Percentiles rank a stretch among this genome's conserved stretches.
These are phyloP conservation scores for Plantago elongata DNA, from an alignment of 257 asterid genomes.

Conservation along the genomic window DNA sequence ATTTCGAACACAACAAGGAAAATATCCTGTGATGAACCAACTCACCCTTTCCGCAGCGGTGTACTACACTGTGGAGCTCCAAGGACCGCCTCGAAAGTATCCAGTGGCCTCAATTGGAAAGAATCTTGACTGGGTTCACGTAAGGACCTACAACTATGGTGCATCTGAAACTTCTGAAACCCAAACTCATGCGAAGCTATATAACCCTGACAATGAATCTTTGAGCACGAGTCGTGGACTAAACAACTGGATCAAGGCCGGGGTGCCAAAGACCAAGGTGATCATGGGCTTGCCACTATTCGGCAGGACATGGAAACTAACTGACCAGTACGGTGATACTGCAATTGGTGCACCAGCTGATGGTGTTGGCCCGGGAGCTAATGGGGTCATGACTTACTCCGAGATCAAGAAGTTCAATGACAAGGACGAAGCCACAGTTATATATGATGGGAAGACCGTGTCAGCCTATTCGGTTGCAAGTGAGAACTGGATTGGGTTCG, in stretches of 20 bases:
- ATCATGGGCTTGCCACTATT: slow-evolving; percentile 74
- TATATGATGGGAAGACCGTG: neutral
- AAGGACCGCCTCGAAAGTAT: slow-evolving; percentile 36
- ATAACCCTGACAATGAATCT: slow-evolving; percentile 38
- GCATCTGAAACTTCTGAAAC: slow-evolving; percentile 51
- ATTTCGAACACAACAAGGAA: too few species aligned
- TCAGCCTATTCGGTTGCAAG: neutral
- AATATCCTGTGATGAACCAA: slow-evolving; percentile 21
- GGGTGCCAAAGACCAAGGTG: slow-evolving; percentile 46
- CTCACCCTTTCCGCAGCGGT: slow-evolving; percentile 83
- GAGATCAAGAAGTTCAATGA: neutral
- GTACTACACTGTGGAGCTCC: slow-evolving; percentile 50
- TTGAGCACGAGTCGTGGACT: slow-evolving; percentile 66
- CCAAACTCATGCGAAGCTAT: slow-evolving; percentile 70
- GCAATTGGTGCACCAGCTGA: neutral
- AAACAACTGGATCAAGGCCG: slow-evolving; percentile 59
- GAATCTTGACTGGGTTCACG: slow-evolving; percentile 67
- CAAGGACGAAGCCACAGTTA: neutral
- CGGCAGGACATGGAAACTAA: slow-evolving; percentile 69
- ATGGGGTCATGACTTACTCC: neutral
- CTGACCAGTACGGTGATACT: slow-evolving; percentile 21
- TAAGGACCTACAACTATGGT: slow-evolving; percentile 75
- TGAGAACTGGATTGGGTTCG: neutral
- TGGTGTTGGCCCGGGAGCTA: neutral
- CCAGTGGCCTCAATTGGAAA: slow-evolving; percentile 44